These are phyloP conservation scores for Quercus glauca DNA, from an alignment of 306 rosid genomes.

Conservation along the genomic window DNA sequence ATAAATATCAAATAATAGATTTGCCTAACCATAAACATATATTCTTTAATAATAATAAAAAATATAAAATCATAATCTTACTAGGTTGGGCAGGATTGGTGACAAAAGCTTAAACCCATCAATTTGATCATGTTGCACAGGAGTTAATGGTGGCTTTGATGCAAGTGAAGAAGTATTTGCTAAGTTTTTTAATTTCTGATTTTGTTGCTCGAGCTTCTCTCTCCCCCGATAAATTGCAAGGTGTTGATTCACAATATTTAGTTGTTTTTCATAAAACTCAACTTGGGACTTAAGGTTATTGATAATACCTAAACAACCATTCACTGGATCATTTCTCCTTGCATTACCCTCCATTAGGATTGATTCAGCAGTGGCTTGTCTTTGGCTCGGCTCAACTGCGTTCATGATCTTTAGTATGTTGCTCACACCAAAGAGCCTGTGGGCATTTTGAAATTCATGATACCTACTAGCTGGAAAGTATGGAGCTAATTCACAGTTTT, in stretches of 20 bases:
- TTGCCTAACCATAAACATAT: too few relatives aligned
- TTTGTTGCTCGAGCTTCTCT: not conserved
- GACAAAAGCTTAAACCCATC: not conserved
- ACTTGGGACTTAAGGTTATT: not conserved
- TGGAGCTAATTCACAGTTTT: constrained; percentile 19
- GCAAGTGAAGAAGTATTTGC: not conserved
- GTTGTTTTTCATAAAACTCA: not conserved
- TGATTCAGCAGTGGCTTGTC: constrained; percentile 15
- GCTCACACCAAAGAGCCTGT: constrained; percentile 16
- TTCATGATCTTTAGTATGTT: constrained; percentile 16
- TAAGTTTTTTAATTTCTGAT: not conserved
- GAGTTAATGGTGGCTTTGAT: not conserved
- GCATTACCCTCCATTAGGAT: constrained; percentile 10
- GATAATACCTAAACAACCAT: constrained; percentile 21
- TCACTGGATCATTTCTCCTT: constrained; percentile 11
- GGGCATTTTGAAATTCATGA: constrained; percentile 16
- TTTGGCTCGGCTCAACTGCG: not conserved
- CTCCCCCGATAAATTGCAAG: constrained; percentile 3
- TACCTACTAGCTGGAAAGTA: constrained; percentile 12
- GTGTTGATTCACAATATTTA: not conserved
- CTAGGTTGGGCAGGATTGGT: not conserved
- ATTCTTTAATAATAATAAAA: too few relatives aligned
- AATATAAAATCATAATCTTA: not conserved
- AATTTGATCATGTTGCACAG: not conserved
- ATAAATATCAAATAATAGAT: too few relatives aligned